A percentile compares a stretch with the other conserved stretches of the same genome.
Evolutionary conservation across 352 stramenopile genomes (phyloP).

Genomic region (Globisporangium nunn): DNA sequence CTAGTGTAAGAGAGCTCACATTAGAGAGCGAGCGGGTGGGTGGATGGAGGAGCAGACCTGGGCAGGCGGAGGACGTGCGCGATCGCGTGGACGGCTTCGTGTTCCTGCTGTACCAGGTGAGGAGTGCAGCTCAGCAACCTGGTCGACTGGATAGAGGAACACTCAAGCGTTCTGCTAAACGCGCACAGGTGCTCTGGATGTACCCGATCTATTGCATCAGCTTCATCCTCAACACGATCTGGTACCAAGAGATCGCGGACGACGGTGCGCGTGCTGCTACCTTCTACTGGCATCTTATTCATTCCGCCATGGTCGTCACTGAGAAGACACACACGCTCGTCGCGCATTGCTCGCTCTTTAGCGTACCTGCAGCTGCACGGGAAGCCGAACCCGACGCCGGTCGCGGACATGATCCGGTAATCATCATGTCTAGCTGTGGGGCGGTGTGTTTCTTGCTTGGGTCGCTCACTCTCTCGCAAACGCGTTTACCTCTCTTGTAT

Average conservation of each 20-base stretch:
- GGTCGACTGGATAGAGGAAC: neutral
- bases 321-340: too few relatives aligned
- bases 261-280: conserved; percentile 40
- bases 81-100: conserved; percentile 79
- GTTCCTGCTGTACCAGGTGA: conserved; percentile 80
- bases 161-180: neutral
- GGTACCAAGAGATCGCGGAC: conserved; percentile 88
- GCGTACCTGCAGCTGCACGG: conserved; percentile 78
- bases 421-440: too few relatives aligned
- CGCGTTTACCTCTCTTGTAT: neutral
- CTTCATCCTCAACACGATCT: conserved; percentile 89
- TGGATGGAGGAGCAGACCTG: conserved; percentile 17
- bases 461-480: neutral
- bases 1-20: too few relatives aligned
- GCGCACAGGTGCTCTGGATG: conserved; percentile 75
- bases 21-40: too few relatives aligned
- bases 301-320: neutral
- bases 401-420: conserved; percentile 85
- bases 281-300: neutral
- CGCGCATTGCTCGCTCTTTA: conserved; percentile 10
- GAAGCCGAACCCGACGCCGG: conserved; percentile 63
- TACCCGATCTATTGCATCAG: conserved; percentile 90
- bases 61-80: conserved; percentile 62
- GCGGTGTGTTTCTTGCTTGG: neutral
- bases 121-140: neutral